Evolutionary conservation across 345 rosid genomes (phyloP).

Genomic region (Alliaria petiolata): DNA sequence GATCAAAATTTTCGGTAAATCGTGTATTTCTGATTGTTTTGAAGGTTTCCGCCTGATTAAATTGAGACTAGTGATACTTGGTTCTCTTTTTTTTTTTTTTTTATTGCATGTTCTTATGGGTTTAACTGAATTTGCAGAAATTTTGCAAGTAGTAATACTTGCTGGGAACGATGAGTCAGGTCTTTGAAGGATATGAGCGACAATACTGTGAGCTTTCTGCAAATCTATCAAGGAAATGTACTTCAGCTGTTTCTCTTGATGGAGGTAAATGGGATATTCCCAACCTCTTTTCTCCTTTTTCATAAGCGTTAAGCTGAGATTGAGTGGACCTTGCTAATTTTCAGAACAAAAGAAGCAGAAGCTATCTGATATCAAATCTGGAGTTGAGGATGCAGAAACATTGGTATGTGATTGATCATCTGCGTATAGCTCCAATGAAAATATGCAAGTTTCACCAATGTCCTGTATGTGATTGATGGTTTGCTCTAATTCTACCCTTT

Average conservation of each 20-base stretch:
- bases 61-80: not conserved
- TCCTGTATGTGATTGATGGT: not conserved
- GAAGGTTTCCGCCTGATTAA: no score
- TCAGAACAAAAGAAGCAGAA: conserved; percentile 79
- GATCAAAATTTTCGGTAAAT: not conserved
- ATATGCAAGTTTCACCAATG: not conserved
- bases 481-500: not conserved
- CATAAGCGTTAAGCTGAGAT: no score
- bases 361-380: conserved; percentile 56
- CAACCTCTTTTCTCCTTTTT: not conserved
- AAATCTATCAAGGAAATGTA: conserved; percentile 47
- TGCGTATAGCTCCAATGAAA: not conserved
- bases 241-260: conserved; percentile 39
- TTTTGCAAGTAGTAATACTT: not conserved
- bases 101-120: not conserved
- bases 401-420: conserved; percentile 38
- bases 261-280: conserved; percentile 40
- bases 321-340: not conserved
- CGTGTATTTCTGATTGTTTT: not conserved
- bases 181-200: conserved; percentile 45
- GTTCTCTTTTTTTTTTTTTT: no score
- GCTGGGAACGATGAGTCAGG: conserved; percentile 45
- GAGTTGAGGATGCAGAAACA: conserved; percentile 70
- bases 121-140: not conserved
- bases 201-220: conserved; percentile 57